These are phyloP conservation scores for Chlorella sorokiniana DNA, from an alignment of 139 green algal genomes.

Conservation along the genomic window DNA sequence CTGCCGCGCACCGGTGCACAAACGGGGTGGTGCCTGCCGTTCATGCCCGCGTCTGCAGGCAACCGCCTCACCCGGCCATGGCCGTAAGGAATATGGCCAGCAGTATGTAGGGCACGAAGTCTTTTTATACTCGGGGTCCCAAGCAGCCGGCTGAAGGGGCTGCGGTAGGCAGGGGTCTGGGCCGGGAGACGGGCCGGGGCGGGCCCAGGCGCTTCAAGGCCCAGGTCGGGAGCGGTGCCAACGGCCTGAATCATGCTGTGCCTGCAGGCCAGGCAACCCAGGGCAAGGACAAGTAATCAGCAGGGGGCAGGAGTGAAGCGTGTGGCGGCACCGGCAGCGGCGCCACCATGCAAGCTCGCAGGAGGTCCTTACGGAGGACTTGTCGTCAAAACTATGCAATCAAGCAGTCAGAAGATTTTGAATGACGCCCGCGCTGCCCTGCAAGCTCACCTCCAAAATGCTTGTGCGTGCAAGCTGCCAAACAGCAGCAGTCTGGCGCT, in stretches of 20 bases:
- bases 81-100: conserved; percentile 8
- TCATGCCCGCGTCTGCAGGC: background rate
- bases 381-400: too few relatives aligned
- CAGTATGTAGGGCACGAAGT: background rate
- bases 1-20: background rate
- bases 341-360: too few relatives aligned
- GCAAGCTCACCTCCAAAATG: background rate
- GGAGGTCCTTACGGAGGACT: too few relatives aligned
- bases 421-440: too few relatives aligned
- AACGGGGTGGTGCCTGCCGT: background rate
- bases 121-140: background rate
- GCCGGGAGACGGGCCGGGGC: too few relatives aligned
- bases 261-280: background rate
- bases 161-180: background rate
- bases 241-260: background rate
- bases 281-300: too few relatives aligned
- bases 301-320: too few relatives aligned
- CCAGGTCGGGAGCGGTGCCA: background rate
- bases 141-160: background rate
- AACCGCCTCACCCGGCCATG: conserved; percentile 7
- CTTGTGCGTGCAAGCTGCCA: background rate
- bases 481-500: background rate
- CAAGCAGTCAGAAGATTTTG: too few relatives aligned
- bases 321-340: too few relatives aligned
- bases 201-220: too few relatives aligned